Evolutionary conservation across 2,329 filamentous ascomycete genomes (phyloP).

Genomic region (Tolypocladium amazonense): DNA sequence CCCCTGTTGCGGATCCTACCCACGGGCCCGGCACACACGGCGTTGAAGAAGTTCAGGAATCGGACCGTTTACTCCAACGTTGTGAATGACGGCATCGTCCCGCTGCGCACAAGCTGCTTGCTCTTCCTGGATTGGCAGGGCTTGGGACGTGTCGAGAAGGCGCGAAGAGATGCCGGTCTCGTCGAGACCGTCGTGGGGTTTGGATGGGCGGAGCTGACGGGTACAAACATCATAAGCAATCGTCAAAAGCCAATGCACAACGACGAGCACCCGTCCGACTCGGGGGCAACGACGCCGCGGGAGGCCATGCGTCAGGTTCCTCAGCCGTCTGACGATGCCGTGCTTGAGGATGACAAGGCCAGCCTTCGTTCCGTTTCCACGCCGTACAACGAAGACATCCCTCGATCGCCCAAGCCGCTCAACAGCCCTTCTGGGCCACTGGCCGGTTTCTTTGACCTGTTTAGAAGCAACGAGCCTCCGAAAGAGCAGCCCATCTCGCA

Average conservation of each 20-base stretch:
- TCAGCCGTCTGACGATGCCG: slow-evolving; percentile 56
- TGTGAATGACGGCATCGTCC: slow-evolving; percentile 95
- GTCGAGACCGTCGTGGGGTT: slow-evolving; percentile 89
- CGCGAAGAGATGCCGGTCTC: slow-evolving; percentile 78
- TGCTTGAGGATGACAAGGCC: slow-evolving; percentile 54
- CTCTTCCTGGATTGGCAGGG: slow-evolving; percentile 96
- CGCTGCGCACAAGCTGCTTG: slow-evolving; percentile 88
- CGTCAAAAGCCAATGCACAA: slow-evolving; percentile 31
- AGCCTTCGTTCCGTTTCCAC: slow-evolving; percentile 38
- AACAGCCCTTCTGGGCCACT: slow-evolving; percentile 28
- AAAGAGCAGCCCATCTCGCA: slow-evolving; percentile 40
- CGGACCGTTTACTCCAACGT: slow-evolving; percentile 93
- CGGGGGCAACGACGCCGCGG: slow-evolving; percentile 23
- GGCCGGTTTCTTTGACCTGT: slow-evolving; percentile 60
- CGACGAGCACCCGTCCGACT: slow-evolving; percentile 19
- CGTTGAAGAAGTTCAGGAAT: slow-evolving; percentile 79
- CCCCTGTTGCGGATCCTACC: slow-evolving; percentile 81
- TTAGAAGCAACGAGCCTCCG: slow-evolving; percentile 46
- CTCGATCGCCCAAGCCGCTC: slow-evolving; percentile 19
- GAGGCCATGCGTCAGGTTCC: slow-evolving; percentile 50
- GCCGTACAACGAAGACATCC: slow-evolving; percentile 16
- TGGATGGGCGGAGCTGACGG: slow-evolving; percentile 88
- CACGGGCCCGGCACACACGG: slow-evolving; percentile 80
- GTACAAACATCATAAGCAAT: slow-evolving; percentile 44
- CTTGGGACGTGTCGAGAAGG: slow-evolving; percentile 86